Conservation (phyloP, 345 rosid genomes). For the Syzygium grande region DNA sequence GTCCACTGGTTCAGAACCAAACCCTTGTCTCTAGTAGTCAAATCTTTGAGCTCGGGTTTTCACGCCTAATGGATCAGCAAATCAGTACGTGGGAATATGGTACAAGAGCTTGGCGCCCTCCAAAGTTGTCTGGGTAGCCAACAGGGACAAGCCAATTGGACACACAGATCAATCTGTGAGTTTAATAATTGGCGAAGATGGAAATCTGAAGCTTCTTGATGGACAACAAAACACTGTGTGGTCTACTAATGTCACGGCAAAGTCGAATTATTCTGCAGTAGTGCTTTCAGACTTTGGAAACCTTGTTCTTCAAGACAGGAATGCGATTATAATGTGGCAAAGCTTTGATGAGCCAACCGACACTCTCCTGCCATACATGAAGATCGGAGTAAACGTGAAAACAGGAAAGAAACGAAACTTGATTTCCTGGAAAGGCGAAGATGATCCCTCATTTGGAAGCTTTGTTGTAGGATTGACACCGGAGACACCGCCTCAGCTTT, state of each 20-base stretch:
- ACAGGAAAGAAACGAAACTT: slow-evolving; percentile 4
- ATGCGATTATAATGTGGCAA: slow-evolving; percentile 9
- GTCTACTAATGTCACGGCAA: slow-evolving; percentile 7
- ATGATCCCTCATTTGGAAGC: slow-evolving; percentile 18
- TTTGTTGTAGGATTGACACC: slow-evolving; percentile 3
- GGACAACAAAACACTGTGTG: slow-evolving; percentile 6
- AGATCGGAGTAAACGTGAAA: slow-evolving; percentile 11
- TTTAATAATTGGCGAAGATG: slow-evolving; percentile 4
- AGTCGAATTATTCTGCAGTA: not conserved
- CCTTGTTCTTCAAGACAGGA: slow-evolving; percentile 7
- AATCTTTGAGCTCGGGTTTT: slow-evolving; percentile 6
- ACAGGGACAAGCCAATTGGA: slow-evolving; percentile 22
- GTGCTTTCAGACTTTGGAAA: slow-evolving; percentile 23
- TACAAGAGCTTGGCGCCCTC: not conserved
- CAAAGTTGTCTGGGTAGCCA: slow-evolving; percentile 31
- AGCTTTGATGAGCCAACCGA: slow-evolving; percentile 32
- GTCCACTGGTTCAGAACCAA: not conserved
- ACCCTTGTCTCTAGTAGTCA: not conserved
- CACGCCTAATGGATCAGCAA: not conserved
- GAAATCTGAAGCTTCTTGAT: slow-evolving; percentile 14
- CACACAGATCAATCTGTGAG: slow-evolving; percentile 4
- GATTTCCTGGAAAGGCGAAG: slow-evolving; percentile 14
- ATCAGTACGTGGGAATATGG: not conserved
- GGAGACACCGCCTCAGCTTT: slow-evolving; percentile 13
- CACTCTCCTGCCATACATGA: slow-evolving; percentile 27